Evolutionary conservation across 2,329 filamentous ascomycete species (phyloP).

Genomic region (Aureobasidium pullulans): DNA sequence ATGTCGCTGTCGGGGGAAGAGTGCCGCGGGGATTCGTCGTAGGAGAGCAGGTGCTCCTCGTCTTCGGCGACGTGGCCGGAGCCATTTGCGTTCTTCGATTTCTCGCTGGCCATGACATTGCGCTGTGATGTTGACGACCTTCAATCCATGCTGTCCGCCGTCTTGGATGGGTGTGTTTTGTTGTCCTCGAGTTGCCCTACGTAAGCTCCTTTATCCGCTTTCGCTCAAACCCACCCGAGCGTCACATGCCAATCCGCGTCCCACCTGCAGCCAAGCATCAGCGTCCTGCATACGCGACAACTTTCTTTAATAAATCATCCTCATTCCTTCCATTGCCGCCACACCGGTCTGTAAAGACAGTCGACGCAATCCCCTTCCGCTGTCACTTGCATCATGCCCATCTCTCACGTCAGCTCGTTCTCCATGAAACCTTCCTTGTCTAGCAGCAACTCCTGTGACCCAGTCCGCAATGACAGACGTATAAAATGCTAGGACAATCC

Average conservation of each 20-base stretch:
- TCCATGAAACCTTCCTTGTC: no score
- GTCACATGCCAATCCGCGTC: background rate
- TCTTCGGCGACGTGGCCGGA: constrained; percentile 18
- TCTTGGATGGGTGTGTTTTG: background rate
- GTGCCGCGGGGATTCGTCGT: constrained; percentile 16
- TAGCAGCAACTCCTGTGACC: no score
- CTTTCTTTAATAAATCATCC: no score
- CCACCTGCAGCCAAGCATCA: background rate
- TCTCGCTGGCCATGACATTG: constrained; percentile 31
- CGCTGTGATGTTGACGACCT: constrained; percentile 14
- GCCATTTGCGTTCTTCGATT: constrained; percentile 20
- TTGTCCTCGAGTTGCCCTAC: background rate
- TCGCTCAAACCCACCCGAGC: background rate
- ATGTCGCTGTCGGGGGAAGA: constrained; percentile 21
- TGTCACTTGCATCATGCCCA: no score
- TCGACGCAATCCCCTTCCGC: no score
- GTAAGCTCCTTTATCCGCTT: background rate
- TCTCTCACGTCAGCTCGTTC: no score
- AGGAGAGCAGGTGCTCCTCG: constrained; percentile 21
- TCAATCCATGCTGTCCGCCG: background rate
- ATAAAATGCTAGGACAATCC: background rate
- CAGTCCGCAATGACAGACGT: no score
- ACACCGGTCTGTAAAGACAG: no score
- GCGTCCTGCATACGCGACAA: no score
- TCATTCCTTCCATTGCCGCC: no score